A percentile compares a stretch with the other conserved stretches of the same genome.
Conservation (phyloP, 306 rosid species). For the Crataegus laevigata region DNA sequence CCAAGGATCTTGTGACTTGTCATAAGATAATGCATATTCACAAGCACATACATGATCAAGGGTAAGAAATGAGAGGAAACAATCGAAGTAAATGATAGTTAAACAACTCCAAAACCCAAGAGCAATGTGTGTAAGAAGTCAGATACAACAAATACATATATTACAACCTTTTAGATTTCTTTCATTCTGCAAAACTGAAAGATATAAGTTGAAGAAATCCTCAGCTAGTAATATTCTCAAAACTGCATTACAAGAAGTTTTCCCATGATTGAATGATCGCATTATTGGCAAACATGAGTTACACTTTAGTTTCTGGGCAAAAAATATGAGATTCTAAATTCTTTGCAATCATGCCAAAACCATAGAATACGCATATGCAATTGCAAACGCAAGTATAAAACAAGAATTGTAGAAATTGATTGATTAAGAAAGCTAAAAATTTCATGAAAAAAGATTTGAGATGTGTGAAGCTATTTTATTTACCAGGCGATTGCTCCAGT, state of each 20-base stretch:
- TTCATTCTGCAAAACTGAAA: not conserved
- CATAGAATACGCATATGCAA: not conserved
- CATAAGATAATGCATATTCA: not conserved
- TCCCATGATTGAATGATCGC: not conserved
- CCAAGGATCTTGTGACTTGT: not conserved
- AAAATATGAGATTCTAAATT: not conserved
- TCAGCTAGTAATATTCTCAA: not conserved
- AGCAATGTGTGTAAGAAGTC: not conserved
- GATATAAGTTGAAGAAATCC: not conserved
- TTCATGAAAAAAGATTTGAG: slow-evolving; percentile 3
- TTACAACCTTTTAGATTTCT: not conserved
- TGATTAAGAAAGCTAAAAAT: not conserved
- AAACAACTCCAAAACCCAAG: not conserved
- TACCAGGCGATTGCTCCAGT: slow-evolving; percentile 97
- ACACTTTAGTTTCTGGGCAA: not conserved
- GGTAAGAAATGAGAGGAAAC: not conserved
- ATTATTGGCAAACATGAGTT: not conserved
- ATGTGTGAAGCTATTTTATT: slow-evolving; percentile 14
- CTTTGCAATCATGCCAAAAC: not conserved
- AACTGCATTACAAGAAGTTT: not conserved
- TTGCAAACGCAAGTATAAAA: not conserved
- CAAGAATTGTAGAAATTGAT: not conserved
- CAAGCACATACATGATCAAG: not conserved
- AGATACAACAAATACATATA: not conserved
- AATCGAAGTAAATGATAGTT: not conserved